Evolutionary conservation across 208 protist genomes (phyloP).

Genomic region (Crithidia brevicula): DNA sequence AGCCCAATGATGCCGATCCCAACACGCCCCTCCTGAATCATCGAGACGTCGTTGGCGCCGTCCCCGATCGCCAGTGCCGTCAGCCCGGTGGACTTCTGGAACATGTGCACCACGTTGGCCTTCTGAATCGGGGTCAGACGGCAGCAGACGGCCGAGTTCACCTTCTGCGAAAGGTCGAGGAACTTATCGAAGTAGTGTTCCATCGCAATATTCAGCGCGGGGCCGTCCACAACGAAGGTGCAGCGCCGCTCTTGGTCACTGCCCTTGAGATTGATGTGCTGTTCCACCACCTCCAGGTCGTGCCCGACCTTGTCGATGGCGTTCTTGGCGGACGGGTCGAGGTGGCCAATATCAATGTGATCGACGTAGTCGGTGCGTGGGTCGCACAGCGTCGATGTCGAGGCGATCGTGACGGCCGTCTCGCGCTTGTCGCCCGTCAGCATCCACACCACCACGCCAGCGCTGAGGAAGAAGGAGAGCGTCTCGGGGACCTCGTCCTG

Average conservation of each 20-base stretch:
- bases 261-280: slow-evolving; percentile 56
- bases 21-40: slow-evolving; percentile 95
- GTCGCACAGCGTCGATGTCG: slow-evolving; percentile 85
- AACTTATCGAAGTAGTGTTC: slow-evolving; percentile 76
- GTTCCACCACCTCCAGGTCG: slow-evolving; percentile 67
- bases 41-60: slow-evolving; percentile 98
- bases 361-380: slow-evolving; percentile 80
- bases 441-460: slow-evolving; percentile 97
- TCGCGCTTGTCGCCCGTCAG: slow-evolving; percentile 98
- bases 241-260: slow-evolving; percentile 50
- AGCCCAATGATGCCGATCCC: slow-evolving; percentile 96
- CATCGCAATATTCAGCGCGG: slow-evolving; percentile 75
- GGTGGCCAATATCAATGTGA: slow-evolving; percentile 79
- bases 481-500: slow-evolving; percentile 95
- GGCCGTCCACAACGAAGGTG: slow-evolving; percentile 86
- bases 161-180: slow-evolving; percentile 67
- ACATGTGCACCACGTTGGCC: slow-evolving; percentile 90
- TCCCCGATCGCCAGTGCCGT: slow-evolving; percentile 98
- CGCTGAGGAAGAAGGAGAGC: slow-evolving; percentile 90
- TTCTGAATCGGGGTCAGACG: slow-evolving; percentile 92
- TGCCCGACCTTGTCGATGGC: slow-evolving; percentile 62
- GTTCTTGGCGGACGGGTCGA: slow-evolving; percentile 43
- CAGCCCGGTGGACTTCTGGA: slow-evolving; percentile 80
- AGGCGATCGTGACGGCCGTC: slow-evolving; percentile 90
- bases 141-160: slow-evolving; percentile 91